Evolutionary conservation across 192 early-diverging fungal species (phyloP).

Genomic region (Coemansia sp.): DNA sequence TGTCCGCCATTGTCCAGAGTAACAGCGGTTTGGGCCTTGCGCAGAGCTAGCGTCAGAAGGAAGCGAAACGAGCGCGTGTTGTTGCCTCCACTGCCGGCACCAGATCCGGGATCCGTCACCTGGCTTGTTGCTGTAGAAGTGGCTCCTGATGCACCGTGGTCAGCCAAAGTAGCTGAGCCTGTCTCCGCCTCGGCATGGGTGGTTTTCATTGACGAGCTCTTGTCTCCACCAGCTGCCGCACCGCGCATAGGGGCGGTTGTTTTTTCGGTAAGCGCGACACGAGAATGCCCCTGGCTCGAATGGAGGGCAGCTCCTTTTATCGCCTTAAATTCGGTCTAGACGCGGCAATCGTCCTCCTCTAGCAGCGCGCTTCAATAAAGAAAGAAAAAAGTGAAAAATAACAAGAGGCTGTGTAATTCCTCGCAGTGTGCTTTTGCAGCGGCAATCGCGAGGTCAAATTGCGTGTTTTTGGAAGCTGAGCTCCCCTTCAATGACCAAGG

Average conservation of each 20-base stretch:
- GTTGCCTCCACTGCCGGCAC: slow-evolving; percentile 26
- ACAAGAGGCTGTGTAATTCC: too few species aligned
- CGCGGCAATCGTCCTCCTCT: neutral
- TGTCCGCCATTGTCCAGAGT: slow-evolving; percentile 54
- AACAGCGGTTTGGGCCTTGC: slow-evolving; percentile 58
- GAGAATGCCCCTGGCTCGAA: neutral
- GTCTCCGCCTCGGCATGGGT: neutral
- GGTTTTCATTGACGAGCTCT: slow-evolving; percentile 9
- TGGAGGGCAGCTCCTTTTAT: neutral
- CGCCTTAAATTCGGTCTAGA: neutral
- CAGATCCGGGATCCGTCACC: slow-evolving; percentile 3
- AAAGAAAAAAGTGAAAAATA: too few species aligned
- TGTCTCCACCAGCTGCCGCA: slow-evolving; percentile 16
- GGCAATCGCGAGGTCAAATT: neutral
- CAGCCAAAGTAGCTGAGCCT: neutral
- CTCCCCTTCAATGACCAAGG: neutral
- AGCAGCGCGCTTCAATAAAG: neutral
- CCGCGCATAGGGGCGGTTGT: slow-evolving; percentile 18
- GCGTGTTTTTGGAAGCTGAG: too few species aligned
- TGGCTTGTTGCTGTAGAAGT: slow-evolving; percentile 3
- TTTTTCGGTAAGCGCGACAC: neutral
- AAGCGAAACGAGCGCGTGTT: slow-evolving; percentile 61
- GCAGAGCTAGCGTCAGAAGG: slow-evolving; percentile 53
- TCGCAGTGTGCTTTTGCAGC: too few species aligned
- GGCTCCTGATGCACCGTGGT: neutral